Conservation (phyloP, 202 grass and related monocot species). For the Hordeum pubiflorum region DNA sequence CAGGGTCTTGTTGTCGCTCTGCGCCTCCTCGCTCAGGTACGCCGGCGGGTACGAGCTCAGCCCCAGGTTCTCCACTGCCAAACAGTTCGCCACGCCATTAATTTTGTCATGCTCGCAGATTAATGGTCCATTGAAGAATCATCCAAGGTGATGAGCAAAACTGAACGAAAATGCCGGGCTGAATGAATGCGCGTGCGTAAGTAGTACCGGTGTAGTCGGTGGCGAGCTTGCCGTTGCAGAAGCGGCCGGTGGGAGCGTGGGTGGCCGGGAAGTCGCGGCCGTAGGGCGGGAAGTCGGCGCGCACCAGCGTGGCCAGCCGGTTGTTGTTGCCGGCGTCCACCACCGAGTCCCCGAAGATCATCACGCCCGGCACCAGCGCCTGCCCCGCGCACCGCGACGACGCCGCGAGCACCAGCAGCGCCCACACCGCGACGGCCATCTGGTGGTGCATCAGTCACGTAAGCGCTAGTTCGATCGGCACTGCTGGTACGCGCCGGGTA, state of each 20-base stretch:
- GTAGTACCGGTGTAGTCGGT: conserved; percentile 58
- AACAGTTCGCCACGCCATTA: not conserved
- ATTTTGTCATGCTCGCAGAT: no score
- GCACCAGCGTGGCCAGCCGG: conserved; percentile 69
- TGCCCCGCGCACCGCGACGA: conserved; percentile 31
- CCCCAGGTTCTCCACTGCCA: conserved; percentile 56
- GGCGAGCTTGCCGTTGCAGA: conserved; percentile 94
- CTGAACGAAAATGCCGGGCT: not conserved
- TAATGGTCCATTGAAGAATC: not conserved
- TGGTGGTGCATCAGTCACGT: not conserved
- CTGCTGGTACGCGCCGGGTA: no score
- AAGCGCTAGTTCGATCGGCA: not conserved
- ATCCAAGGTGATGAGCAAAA: not conserved
- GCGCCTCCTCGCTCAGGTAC: conserved; percentile 67
- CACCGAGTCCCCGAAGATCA: conserved; percentile 89
- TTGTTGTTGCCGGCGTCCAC: conserved; percentile 97
- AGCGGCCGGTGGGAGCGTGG: conserved; percentile 66
- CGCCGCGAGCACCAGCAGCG: not conserved
- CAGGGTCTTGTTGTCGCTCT: conserved; percentile 58
- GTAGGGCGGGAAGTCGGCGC: conserved; percentile 89
- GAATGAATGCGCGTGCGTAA: not conserved
- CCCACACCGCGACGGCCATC: not conserved
- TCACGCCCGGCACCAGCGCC: conserved; percentile 75
- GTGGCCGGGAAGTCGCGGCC: conserved; percentile 65
- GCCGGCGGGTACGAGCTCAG: conserved; percentile 72